Evolutionary conservation across 169 alveolate genomes (phyloP), one percentile per base, ranked within the genome.

Genomic region (Eimeria falciformis): DNA sequence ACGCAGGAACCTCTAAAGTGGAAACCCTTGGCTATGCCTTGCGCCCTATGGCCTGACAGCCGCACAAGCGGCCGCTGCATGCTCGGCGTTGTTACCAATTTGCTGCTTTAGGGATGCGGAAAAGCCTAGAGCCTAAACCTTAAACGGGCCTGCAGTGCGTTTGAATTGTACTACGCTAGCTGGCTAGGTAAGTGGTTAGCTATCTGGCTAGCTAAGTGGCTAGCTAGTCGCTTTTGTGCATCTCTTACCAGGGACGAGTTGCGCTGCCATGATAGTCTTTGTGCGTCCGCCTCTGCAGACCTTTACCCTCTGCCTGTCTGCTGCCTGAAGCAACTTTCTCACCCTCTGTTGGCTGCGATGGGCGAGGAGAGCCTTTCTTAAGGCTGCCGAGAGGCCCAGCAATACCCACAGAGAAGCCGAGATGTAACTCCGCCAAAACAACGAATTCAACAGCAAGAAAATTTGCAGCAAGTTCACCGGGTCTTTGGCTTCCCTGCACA

Each of bases 371-470:
- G 58, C 62, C 46, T 50, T 75, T n/a, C 23, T 27, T 14, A 27
- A 23, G 23, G 83, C 62, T 33, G 90, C 78, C 21, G 55, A 75
- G 27, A 77, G 21, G 17, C 83, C 85, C 87, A 91, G 81, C 43
- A 37, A 33, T 5, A 62, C 53, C 90, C 90, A 91, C n/a, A 91
- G n/a, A 11, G 85, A 37, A 5, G 94, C 33, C 21, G 91, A 56
- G 3, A 91, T 29, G 73, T 58, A 77, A n/a, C 56, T 73, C 14
- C 94, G 85, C 91, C 91, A 91, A 45, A 23, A 78, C 37, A 91
- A 66, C n/a, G 77, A 53, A 17, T 53, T 68, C 53, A 91, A 78
- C 21, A 91, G 40, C 18, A 77, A 58, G 9, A 91, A 55, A n/a
- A 81, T 12, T 75, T 91, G 94, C 17, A 91, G 55, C 7, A 91